phyloP scores from a whole-genome alignment of 192 early-diverging fungal species.

The Coemansia aciculifera region DNA sequence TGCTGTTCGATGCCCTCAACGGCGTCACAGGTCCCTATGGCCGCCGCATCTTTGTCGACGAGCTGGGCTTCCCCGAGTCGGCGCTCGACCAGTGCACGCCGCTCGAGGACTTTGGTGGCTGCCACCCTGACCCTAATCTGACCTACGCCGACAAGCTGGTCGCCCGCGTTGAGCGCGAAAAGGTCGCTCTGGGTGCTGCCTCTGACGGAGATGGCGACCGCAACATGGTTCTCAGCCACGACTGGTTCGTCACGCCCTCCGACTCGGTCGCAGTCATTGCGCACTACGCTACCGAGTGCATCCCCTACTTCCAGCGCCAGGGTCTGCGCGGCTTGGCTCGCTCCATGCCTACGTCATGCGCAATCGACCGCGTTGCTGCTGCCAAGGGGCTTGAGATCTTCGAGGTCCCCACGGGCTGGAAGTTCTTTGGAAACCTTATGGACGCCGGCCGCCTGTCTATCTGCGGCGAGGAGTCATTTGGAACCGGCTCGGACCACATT shows the following conservation, averaged over 20 bases:
- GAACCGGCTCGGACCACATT: conserved; percentile 97
- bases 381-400: conserved; percentile 77
- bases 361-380: conserved; percentile 86
- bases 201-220: conserved; percentile 98
- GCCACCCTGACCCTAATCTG: conserved; percentile 97
- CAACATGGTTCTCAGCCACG: conserved; percentile 97
- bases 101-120: conserved; percentile 87
- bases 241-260: conserved; percentile 93
- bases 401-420: conserved; percentile 92
- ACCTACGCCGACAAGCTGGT: conserved; percentile 95
- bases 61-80: conserved; percentile 79
- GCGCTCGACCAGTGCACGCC: conserved; percentile 83
- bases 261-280: conserved; percentile 98
- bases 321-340: conserved; percentile 88
- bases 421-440: conserved; percentile 99
- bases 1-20: conserved; percentile 94
- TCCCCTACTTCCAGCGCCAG: conserved; percentile 88
- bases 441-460: conserved; percentile 91
- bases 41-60: conserved; percentile 78
- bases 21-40: conserved; percentile 98
- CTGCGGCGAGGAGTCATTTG: conserved; percentile 98
- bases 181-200: conserved; percentile 87
- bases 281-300: conserved; percentile 75
- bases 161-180: conserved; percentile 78
- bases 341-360: conserved; percentile 94